Conservation (phyloP, 352 stramenopile species). For the Globisporangium takayamanum region DNA sequence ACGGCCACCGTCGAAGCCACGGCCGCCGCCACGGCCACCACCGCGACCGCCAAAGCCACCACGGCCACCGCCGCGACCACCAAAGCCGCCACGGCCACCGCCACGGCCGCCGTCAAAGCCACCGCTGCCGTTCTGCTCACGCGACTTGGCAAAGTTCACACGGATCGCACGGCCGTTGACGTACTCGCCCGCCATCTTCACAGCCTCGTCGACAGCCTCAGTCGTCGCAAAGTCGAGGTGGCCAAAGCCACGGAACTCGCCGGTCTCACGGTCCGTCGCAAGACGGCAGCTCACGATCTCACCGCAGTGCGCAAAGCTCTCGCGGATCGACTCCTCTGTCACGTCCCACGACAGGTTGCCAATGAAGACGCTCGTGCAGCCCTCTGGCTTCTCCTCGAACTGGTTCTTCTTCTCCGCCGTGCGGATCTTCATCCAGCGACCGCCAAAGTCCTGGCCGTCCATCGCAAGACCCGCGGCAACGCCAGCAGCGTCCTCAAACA, state of each 20-base stretch:
- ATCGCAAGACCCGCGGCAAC: constrained; percentile 84
- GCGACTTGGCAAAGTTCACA: constrained; percentile 93
- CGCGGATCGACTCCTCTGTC: constrained; percentile 91
- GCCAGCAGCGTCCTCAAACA: constrained; percentile 73
- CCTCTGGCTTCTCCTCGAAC: constrained; percentile 90
- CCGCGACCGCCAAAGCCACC: constrained; percentile 55
- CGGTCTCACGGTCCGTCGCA: constrained; percentile 94
- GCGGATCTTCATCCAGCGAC: constrained; percentile 94
- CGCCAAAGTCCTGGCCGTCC: constrained; percentile 92
- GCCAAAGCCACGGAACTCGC: constrained; percentile 97
- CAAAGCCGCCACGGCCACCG: constrained; percentile 51
- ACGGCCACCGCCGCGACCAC: constrained; percentile 43
- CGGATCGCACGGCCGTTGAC: constrained; percentile 91
- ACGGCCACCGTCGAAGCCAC: constrained; percentile 32
- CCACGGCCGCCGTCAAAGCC: constrained; percentile 52
- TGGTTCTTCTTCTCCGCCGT: constrained; percentile 82
- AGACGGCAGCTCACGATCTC: constrained; percentile 94
- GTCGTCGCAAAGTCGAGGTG: constrained; percentile 97
- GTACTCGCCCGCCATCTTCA: constrained; percentile 90
- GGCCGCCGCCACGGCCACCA: constrained; percentile 35
- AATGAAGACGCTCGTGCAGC: constrained; percentile 95
- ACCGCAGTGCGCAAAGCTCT: constrained; percentile 93
- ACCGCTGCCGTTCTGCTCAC: constrained; percentile 22
- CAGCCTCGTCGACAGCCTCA: constrained; percentile 88
- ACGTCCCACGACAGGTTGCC: constrained; percentile 97